Evolutionary conservation across 345 rosid genomes (phyloP).

Genomic region (Camelina neglecta): DNA sequence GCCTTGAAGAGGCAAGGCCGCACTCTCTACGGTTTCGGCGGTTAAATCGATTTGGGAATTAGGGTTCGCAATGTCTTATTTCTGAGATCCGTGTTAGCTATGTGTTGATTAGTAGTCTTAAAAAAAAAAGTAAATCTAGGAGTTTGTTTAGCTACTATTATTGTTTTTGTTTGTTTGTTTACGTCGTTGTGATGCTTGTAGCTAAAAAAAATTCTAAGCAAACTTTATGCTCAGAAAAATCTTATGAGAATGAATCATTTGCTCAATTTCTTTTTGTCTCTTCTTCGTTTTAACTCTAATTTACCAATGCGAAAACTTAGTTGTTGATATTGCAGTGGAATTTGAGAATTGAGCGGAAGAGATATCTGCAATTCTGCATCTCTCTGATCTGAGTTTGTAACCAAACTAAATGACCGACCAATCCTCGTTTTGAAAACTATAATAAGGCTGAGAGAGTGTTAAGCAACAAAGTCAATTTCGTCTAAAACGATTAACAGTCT

Average conservation of each 20-base stretch:
- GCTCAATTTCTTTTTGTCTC: not conserved
- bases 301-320: too few relatives aligned
- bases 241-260: not conserved
- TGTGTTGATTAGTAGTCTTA: not conserved
- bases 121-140: not conserved
- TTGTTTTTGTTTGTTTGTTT: not conserved
- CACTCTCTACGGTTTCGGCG: constrained; percentile 65
- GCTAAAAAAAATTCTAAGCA: too few relatives aligned
- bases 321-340: too few relatives aligned
- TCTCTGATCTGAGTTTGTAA: too few relatives aligned
- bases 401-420: too few relatives aligned
- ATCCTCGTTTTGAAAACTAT: too few relatives aligned
- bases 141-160: not conserved
- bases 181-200: not conserved
- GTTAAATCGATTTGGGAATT: constrained; percentile 23
- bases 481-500: constrained; percentile 20
- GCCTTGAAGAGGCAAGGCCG: constrained; percentile 71
- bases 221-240: not conserved
- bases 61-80: not conserved
- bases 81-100: not conserved
- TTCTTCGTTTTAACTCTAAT: not conserved
- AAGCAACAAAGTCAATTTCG: constrained; percentile 32
- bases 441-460: not conserved
- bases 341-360: too few relatives aligned
- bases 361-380: too few relatives aligned